Evolutionary conservation across 2,329 filamentous ascomycete genomes (phyloP).

Genomic region (Phaeosphaeriaceae sp.): DNA sequence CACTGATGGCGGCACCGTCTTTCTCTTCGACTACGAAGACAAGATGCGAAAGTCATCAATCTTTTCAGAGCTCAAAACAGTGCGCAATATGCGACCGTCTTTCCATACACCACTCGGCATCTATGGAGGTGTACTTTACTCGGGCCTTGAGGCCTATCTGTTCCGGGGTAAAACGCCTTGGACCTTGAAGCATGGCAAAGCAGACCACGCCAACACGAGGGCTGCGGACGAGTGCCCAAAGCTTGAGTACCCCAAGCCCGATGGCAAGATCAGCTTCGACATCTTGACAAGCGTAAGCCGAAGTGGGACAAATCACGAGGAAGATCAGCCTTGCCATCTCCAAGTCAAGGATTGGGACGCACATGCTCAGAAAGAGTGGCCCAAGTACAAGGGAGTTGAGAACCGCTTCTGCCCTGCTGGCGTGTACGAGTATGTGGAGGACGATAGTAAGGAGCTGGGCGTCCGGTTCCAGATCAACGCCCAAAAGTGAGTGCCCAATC

Average conservation of each 20-base stretch:
- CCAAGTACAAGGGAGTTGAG: conserved; percentile 88
- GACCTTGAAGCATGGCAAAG: conserved; percentile 85
- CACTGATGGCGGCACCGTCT: conserved; percentile 73
- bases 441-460: conserved; percentile 82
- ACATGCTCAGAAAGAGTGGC: conserved; percentile 83
- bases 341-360: conserved; percentile 95
- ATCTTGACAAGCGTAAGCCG: conserved; percentile 94
- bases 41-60: conserved; percentile 83
- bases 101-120: conserved; percentile 89
- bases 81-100: conserved; percentile 96
- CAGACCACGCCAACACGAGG: conserved; percentile 81
- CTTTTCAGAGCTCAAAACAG: conserved; percentile 92
- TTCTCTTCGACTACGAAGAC: conserved; percentile 94
- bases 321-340: conserved; percentile 95
- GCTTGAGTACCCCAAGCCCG: conserved; percentile 97
- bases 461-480: conserved; percentile 97
- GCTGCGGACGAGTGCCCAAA: conserved; percentile 79
- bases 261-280: conserved; percentile 93
- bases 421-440: conserved; percentile 98
- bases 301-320: conserved; percentile 97
- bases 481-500: conserved; percentile 77
- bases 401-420: conserved; percentile 97
- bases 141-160: conserved; percentile 87
- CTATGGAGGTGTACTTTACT: conserved; percentile 90
- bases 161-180: conserved; percentile 86